A percentile compares a stretch with the other conserved stretches of the same genome.
Evolutionary conservation across 2,329 filamentous ascomycete genomes (phyloP).

Genomic region (Dactylellina parvicollis): DNA sequence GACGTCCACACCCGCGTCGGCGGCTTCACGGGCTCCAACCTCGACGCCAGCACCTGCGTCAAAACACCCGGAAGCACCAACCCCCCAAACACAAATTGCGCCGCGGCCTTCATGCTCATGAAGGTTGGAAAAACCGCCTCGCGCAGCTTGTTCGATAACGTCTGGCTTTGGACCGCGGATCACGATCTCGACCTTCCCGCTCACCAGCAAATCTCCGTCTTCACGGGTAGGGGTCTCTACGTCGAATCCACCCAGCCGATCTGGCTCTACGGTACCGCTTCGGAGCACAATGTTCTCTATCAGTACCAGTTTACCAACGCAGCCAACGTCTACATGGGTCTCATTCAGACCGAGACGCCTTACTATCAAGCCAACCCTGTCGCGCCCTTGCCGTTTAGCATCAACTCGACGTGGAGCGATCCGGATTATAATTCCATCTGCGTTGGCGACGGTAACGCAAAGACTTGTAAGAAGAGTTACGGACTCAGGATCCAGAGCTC

Average conservation of each 20-base stretch:
- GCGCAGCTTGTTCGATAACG: constrained; percentile 67
- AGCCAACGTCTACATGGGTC: constrained; percentile 79
- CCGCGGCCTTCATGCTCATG: constrained; percentile 62
- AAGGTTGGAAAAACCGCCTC: constrained; percentile 60
- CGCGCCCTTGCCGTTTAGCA: constrained; percentile 62
- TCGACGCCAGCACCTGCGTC: constrained; percentile 62
- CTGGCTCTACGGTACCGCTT: constrained; percentile 67
- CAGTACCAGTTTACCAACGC: constrained; percentile 87
- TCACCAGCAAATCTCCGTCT: constrained; percentile 62
- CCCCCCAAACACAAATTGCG: constrained; percentile 59
- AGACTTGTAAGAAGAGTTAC: constrained; percentile 59
- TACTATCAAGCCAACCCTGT: constrained; percentile 65
- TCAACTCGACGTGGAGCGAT: constrained; percentile 55
- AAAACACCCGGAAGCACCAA: constrained; percentile 62
- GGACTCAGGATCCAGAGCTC: constrained; percentile 56
- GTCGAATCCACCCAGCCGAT: constrained; percentile 65
- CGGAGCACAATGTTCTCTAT: constrained; percentile 68
- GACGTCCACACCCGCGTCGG: constrained; percentile 94
- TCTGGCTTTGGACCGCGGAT: constrained; percentile 67
- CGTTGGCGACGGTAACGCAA: not conserved
- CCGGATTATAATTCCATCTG: constrained; percentile 32
- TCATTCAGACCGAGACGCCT: constrained; percentile 89
- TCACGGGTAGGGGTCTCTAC: constrained; percentile 65
- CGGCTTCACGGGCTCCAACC: constrained; percentile 67
- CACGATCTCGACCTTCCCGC: constrained; percentile 65